These are phyloP conservation scores for Colletotrichum noveboracense DNA, from an alignment of 2,329 filamentous ascomycete genomes.

Conservation along the genomic window DNA sequence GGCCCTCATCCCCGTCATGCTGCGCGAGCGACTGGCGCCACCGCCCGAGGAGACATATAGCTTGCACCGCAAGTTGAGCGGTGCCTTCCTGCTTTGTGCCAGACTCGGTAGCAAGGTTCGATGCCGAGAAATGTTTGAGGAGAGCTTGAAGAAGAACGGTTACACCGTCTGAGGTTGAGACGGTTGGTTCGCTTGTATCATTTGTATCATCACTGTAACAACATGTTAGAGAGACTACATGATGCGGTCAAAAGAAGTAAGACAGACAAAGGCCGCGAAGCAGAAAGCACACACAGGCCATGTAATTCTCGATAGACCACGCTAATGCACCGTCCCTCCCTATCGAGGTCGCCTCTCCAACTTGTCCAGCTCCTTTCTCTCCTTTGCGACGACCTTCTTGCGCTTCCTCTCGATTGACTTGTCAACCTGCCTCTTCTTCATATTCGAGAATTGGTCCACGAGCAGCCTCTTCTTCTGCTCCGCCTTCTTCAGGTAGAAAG, in stretches of 20 bases:
- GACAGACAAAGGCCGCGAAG: not conserved
- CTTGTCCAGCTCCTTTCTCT: slow-evolving; percentile 74
- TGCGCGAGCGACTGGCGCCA: slow-evolving; percentile 84
- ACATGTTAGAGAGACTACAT: not conserved
- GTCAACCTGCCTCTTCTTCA: slow-evolving; percentile 87
- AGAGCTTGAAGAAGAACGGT: slow-evolving; percentile 49
- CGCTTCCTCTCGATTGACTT: slow-evolving; percentile 83
- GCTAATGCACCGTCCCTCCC: not conserved
- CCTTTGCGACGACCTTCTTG: slow-evolving; percentile 88
- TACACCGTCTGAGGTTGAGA: not conserved
- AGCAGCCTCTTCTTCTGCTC: slow-evolving; percentile 89
- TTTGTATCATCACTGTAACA: slow-evolving; percentile 17
- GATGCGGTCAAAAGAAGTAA: not conserved
- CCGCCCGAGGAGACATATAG: slow-evolving; percentile 98
- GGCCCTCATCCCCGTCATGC: slow-evolving; percentile 88
- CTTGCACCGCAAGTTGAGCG: slow-evolving; percentile 92
- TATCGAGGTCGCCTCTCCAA: slow-evolving; percentile 33
- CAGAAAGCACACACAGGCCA: not conserved
- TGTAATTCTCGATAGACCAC: not conserved
- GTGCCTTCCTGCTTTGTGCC: slow-evolving; percentile 92
- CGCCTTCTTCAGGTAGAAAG: slow-evolving; percentile 91
- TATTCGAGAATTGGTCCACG: slow-evolving; percentile 77
- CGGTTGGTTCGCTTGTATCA: not conserved
- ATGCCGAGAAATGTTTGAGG: slow-evolving; percentile 80
- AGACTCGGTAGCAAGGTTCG: slow-evolving; percentile 81